These are phyloP conservation scores for Metschnikowia cubensis DNA, from an alignment of 805 yeast genomes.

Conservation along the genomic window DNA sequence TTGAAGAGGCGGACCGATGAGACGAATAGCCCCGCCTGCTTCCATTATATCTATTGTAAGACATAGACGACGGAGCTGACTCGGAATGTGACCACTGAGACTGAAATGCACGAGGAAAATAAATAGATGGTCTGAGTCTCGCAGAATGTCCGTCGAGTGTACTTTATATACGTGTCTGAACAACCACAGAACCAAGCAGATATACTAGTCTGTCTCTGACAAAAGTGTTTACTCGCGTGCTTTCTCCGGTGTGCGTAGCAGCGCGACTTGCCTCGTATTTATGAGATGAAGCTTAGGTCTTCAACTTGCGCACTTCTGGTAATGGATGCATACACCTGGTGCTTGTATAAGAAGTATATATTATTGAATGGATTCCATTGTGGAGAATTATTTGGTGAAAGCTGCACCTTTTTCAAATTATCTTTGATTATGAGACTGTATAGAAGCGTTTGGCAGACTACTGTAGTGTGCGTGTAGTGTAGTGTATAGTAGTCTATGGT, in stretches of 20 bases:
- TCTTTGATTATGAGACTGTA: too few relatives aligned
- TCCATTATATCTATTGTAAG: slow-evolving; percentile 1
- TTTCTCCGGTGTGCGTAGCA: slow-evolving; percentile 1
- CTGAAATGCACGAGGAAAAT: not conserved
- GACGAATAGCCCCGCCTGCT: slow-evolving; percentile 3
- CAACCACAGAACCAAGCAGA: not conserved
- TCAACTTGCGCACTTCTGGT: not conserved
- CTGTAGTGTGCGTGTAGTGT: too few relatives aligned
- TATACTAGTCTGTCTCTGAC: not conserved
- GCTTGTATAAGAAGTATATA: too few relatives aligned
- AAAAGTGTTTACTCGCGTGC: slow-evolving; percentile 2
- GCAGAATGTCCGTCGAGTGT: not conserved
- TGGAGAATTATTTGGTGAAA: too few relatives aligned
- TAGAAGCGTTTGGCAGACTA: too few relatives aligned
- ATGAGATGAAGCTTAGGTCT: not conserved
- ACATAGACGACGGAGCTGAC: not conserved
- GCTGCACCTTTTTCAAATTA: too few relatives aligned
- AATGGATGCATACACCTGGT: not conserved
- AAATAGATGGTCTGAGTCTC: not conserved
- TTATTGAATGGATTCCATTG: too few relatives aligned
- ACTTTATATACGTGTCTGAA: not conserved
- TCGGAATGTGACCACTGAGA: not conserved
- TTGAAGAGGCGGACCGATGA: not conserved
- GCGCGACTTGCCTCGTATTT: slow-evolving; percentile 1
- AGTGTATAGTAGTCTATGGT: too few relatives aligned